Evolutionary conservation across 345 rosid genomes (phyloP), one percentile per base, ranked within the genome.

Genomic region (Clarkia xantiana): DNA sequence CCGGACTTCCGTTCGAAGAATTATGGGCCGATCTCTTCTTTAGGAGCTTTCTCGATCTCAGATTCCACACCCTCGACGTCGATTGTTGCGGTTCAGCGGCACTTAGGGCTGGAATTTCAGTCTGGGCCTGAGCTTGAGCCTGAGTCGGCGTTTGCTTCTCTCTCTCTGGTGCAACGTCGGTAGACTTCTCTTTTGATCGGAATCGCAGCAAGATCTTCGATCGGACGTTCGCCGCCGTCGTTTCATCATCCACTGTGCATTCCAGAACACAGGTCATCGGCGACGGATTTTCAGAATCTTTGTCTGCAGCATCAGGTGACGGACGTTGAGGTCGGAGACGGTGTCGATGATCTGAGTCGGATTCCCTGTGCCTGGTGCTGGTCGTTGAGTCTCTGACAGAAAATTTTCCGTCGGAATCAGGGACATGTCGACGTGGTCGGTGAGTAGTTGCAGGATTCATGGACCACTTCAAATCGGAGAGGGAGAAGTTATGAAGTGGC

Each of bases 401-500:
- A 22, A 17, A 71, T 70, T 1, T 58, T 45, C 55, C 71, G 75
- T 15, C 11, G 57, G 40, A 29, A 3, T 44, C 48, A 17, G 57
- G 20, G 38, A 15, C 38, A 10, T 49, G 59, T 19, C 49, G 51
- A 38, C 49, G 45, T 22, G 15, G 15, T 23, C 44, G 58, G 45
- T 18, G n/a, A 55, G 60, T 25, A 56, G 52, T 34, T 11, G 44
- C 45, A 63, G 65, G 25, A 39, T 71, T 49, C 52, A 81, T 74
- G 80, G 86, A 82, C 58, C 70, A 74, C 13, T 72, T 76, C 44
- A 74, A 72, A 36, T 41, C 47, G 17, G 76, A 29, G 57, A 84
- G 63, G 40, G 86, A 61, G 61, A 80, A 88, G 67, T 79, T 75
- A 70, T 84, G 89, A 44, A 85, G 73, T 54, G 81, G 83, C 62